Evolutionary conservation across 148 eudicot species (phyloP).

Genomic region (Cornus kousa): DNA sequence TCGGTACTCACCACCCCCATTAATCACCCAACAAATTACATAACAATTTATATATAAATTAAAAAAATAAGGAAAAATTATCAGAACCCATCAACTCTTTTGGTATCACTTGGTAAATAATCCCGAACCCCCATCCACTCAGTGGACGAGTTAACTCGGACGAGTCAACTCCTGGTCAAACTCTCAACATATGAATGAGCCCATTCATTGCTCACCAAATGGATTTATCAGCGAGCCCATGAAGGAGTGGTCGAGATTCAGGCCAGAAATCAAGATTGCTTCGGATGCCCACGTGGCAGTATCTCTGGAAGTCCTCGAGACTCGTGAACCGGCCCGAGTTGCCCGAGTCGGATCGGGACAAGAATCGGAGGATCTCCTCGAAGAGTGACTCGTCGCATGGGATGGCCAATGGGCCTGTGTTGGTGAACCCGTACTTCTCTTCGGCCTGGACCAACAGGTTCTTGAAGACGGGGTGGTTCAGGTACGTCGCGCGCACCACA

Average conservation of each 20-base stretch:
- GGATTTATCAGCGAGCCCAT: constrained; percentile 33
- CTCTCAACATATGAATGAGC: background rate
- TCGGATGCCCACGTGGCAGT: constrained; percentile 43
- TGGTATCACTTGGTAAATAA: background rate
- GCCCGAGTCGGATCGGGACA: constrained; percentile 46
- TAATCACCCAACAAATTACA: constrained; percentile 5
- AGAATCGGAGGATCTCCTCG: constrained; percentile 61
- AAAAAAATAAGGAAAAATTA: background rate
- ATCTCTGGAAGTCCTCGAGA: constrained; percentile 58
- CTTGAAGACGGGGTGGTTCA: constrained; percentile 76
- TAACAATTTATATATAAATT: background rate
- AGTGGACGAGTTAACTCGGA: constrained; percentile 15
- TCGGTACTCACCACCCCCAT: constrained; percentile 8
- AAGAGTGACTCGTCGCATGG: constrained; percentile 81
- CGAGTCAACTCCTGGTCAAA: constrained; percentile 26
- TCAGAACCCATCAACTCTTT: constrained; percentile 2
- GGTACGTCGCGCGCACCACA: constrained; percentile 53
- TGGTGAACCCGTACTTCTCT: constrained; percentile 66
- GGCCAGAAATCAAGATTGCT: constrained; percentile 30
- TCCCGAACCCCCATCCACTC: constrained; percentile 6
- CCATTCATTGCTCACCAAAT: constrained; percentile 34
- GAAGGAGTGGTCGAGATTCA: constrained; percentile 68
- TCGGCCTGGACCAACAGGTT: constrained; percentile 59
- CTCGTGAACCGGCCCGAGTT: constrained; percentile 35
- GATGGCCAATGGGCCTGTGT: constrained; percentile 61